phyloP scores from a whole-genome alignment of 805 yeast genomes.

The Yarrowia sp. region DNA sequence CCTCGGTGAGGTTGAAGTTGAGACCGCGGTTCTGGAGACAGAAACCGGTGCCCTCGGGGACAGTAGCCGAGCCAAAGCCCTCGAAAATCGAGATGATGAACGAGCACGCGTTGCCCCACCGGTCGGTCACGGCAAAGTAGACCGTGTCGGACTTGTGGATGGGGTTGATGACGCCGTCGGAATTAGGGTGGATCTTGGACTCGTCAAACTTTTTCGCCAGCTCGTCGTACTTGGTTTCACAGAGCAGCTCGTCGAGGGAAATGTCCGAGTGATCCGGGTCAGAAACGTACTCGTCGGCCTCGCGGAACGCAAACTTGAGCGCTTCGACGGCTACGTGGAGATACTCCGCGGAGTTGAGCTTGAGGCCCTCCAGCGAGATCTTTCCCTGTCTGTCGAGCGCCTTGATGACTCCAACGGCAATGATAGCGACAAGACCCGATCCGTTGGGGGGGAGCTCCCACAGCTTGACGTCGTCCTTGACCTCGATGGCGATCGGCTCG shows the following conservation, averaged over 20 bases:
- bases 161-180: conserved; percentile 49
- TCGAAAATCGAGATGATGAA: conserved; percentile 74
- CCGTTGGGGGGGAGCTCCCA: conserved; percentile 89
- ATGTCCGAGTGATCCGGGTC: conserved; percentile 48
- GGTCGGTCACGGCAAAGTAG: conserved; percentile 62
- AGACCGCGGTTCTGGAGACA: conserved; percentile 74
- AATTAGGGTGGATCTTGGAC: conserved; percentile 43
- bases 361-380: conserved; percentile 42
- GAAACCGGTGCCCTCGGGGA: conserved; percentile 61
- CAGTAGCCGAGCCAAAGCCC: conserved; percentile 66
- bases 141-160: conserved; percentile 65
- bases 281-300: conserved; percentile 69
- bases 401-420: conserved; percentile 64
- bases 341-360: conserved; percentile 69
- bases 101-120: conserved; percentile 75
- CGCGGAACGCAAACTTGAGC: conserved; percentile 69
- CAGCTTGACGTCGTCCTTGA: conserved; percentile 46
- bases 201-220: conserved; percentile 50
- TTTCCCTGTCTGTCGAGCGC: conserved; percentile 49
- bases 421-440: conserved; percentile 72
- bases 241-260: conserved; percentile 46
- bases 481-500: conserved; percentile 56
- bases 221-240: conserved; percentile 49
- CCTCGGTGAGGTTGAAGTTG: conserved; percentile 62
- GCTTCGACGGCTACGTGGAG: conserved; percentile 67